Evolutionary conservation across 805 yeast genomes (phyloP), one percentile per base, ranked within the genome.

Genomic region (Yarrowia sp.): DNA sequence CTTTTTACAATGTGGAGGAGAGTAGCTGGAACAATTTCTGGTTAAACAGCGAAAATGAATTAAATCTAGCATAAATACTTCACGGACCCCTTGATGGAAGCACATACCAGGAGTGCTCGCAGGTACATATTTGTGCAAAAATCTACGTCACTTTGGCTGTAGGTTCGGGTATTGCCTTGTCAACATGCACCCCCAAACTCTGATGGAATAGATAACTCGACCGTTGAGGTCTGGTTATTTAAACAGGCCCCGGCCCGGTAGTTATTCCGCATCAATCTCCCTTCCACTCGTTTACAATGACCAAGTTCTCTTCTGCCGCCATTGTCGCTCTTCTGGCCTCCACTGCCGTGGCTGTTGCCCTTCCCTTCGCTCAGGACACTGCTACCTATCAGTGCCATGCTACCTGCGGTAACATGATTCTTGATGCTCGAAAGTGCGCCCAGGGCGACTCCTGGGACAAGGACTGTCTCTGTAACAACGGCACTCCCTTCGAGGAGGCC

Each of bases 271-370:
- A 27, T 2, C 29, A 1, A 9, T 9, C 29, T 4, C 29, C 16
- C n/a, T 18, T 13, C 6, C 36, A 19, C 47, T 38, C 22, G n/a
- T 44, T 27, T 42, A 14, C 19, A 83, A 39, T 29, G n/a, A 39
- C 22, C 29, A 39, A 39, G 44, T 39, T 27, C 29, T 39, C 44
- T 39, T 8, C 44, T 22, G 13, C 27, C 8, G 8, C 29, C 14
- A 27, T 39, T 18, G 8, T 42, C 18, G 32, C 25, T 13, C 16
- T 90, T 13, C 74, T 88, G 58, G 72, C 76, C 2, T 69, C 87
- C 31, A 96, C 97, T 63, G 70, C 90, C 42, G 78, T 79, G 12
- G 96, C 46, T 14, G 47, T 44, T 8, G 47, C 47, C 29, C 21
- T 42, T 6, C 47, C 61, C 31, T 22, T 19, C 8, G 38, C 32